Evolutionary conservation across 176 grass and related monocot species (phyloP).

Genomic region (Eremochloa ophiuroides): DNA sequence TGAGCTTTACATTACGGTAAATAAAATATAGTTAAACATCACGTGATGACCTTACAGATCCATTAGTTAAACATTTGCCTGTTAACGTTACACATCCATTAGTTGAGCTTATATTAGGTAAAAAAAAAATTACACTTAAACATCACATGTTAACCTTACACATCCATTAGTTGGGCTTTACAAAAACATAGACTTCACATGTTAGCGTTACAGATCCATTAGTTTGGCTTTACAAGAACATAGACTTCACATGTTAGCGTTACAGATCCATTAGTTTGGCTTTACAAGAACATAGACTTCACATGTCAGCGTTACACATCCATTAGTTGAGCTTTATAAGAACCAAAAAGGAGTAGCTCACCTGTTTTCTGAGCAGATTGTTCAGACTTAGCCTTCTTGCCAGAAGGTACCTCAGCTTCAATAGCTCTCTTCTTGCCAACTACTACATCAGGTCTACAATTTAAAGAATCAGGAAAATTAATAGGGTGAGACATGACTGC

Average conservation of each 20-base stretch:
- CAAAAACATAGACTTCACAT: background rate
- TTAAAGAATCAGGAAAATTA: background rate
- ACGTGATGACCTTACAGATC: background rate
- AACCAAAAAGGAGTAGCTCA: background rate
- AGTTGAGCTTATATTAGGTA: no score
- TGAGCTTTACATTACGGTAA: background rate
- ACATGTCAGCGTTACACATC: no score
- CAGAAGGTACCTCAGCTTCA: constrained; percentile 39
- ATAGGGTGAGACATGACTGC: background rate
- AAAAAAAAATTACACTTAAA: no score
- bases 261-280: background rate
- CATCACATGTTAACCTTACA: background rate
- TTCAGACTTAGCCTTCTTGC: constrained; percentile 65
- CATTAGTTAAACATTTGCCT: background rate
- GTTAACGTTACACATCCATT: background rate
- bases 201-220: background rate
- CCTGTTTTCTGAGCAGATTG: constrained; percentile 46
- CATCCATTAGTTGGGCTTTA: background rate
- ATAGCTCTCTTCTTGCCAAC: constrained; percentile 53
- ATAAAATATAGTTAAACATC: background rate
- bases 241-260: background rate
- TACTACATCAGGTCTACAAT: constrained; percentile 33
- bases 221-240: no score
- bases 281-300: background rate
- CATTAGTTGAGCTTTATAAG: background rate